phyloP scores from a whole-genome alignment of 805 yeast species.

The Candida manassasensis region DNA sequence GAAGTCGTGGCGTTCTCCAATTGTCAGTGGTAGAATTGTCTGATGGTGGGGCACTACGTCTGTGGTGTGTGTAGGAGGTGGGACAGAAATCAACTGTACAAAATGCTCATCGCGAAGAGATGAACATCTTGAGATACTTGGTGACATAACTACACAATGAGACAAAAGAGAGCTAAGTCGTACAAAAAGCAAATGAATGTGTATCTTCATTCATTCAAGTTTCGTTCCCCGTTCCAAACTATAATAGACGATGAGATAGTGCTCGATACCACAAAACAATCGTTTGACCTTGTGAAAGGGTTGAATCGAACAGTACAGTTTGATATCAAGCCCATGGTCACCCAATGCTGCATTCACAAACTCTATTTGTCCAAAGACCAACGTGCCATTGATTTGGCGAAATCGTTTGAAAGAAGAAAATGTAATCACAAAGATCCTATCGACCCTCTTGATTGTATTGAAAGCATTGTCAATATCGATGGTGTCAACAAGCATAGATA shows the following conservation, averaged over 20 bases:
- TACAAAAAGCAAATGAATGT: constrained; percentile 91
- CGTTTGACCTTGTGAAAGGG: constrained; percentile 78
- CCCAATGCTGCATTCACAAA: constrained; percentile 92
- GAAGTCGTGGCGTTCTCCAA: too few species aligned
- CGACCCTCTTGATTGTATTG: constrained; percentile 71
- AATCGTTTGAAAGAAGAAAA: constrained; percentile 82
- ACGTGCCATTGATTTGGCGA: constrained; percentile 75
- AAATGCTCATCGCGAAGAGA: not conserved
- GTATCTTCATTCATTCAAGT: constrained; percentile 79
- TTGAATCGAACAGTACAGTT: constrained; percentile 77
- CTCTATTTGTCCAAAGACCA: constrained; percentile 70
- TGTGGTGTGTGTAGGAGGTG: too few species aligned
- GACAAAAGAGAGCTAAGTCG: constrained; percentile 92
- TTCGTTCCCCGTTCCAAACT: constrained; percentile 91
- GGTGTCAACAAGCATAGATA: constrained; percentile 88
- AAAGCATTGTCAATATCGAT: constrained; percentile 60
- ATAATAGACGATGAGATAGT: constrained; percentile 80
- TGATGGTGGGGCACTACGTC: too few species aligned
- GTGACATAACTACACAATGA: too few species aligned
- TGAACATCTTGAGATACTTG: too few species aligned
- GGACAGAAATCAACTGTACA: too few species aligned
- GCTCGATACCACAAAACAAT: constrained; percentile 56
- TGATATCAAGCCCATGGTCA: constrained; percentile 82
- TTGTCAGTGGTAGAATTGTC: too few species aligned
- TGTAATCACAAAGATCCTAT: constrained; percentile 75